phyloP scores from a whole-genome alignment of 164 flowering plant species.

The Berberis thunbergii region DNA sequence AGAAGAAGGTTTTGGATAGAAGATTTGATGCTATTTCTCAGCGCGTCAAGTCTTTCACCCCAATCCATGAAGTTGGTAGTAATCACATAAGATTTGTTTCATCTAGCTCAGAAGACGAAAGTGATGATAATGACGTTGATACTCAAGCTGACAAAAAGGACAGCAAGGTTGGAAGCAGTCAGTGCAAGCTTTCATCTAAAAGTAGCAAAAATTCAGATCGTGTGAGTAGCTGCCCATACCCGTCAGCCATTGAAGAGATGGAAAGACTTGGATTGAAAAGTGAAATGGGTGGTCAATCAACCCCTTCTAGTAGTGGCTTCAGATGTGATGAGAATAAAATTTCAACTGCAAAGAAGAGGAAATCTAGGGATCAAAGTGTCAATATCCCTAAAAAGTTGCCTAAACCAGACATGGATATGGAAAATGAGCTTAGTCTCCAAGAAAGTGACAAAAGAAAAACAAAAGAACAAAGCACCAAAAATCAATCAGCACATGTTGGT shows the following conservation, averaged over 20 bases:
- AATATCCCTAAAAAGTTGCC: conserved; percentile 16
- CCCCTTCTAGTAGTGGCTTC: conserved; percentile 22
- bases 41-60: conserved; percentile 57
- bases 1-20: conserved; percentile 48
- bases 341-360: conserved; percentile 41
- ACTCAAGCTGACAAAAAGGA: background rate
- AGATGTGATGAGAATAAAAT: conserved; percentile 11
- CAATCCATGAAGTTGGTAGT: conserved; percentile 32
- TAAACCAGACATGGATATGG: conserved; percentile 15
- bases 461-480: background rate
- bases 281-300: conserved; percentile 18
- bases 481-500: conserved; percentile 5
- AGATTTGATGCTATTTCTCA: conserved; percentile 45
- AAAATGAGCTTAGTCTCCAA: background rate
- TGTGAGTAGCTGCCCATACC: conserved; percentile 78
- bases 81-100: conserved; percentile 61
- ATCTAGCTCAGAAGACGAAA: conserved; percentile 69
- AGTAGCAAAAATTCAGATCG: conserved; percentile 26
- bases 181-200: conserved; percentile 18
- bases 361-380: conserved; percentile 17
- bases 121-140: conserved; percentile 14
- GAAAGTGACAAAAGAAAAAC: conserved; percentile 3
- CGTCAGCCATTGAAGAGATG: conserved; percentile 77
- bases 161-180: conserved; percentile 8
- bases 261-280: conserved; percentile 54